A percentile compares a stretch with the other conserved stretches of the same genome.
These are phyloP conservation scores for Juncus inflexus DNA, from an alignment of 176 grass and related monocot species.

Conservation along the genomic window DNA sequence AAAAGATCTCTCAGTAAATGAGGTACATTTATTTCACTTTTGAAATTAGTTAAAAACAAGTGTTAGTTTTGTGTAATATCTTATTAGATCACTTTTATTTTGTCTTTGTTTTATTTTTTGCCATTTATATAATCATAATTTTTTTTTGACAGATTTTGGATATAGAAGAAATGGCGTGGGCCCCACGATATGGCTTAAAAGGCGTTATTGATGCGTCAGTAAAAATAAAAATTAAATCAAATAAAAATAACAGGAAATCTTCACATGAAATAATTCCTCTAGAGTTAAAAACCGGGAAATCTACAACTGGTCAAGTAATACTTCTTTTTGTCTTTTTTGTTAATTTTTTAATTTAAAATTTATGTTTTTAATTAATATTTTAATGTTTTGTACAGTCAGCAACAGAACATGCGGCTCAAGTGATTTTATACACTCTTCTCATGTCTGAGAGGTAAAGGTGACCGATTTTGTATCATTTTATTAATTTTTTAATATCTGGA, in stretches of 20 bases:
- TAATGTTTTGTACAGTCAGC: slow-evolving; percentile 46
- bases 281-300: slow-evolving; percentile 96
- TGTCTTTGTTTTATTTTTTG: no score
- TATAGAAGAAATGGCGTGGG: slow-evolving; percentile 98
- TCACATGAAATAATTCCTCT: slow-evolving; percentile 75
- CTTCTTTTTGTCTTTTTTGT: not conserved
- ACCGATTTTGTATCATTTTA: not conserved
- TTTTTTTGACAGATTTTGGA: slow-evolving; percentile 97
- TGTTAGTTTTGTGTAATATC: no score
- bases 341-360: not conserved
- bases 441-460: slow-evolving; percentile 80
- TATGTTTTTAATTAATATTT: slow-evolving; percentile 8
- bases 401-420: slow-evolving; percentile 77
- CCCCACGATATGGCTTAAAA: slow-evolving; percentile 90
- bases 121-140: no score
- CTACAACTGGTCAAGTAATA: slow-evolving; percentile 82
- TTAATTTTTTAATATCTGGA: not conserved
- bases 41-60: no score
- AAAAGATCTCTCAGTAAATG: slow-evolving; percentile 54
- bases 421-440: slow-evolving; percentile 89
- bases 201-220: slow-evolving; percentile 88
- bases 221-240: slow-evolving; percentile 52
- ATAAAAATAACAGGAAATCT: slow-evolving; percentile 11
- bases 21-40: slow-evolving; percentile 69
- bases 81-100: no score